Evolutionary conservation across 331 rosid species (phyloP).

Genomic region (Quercus phellos): DNA sequence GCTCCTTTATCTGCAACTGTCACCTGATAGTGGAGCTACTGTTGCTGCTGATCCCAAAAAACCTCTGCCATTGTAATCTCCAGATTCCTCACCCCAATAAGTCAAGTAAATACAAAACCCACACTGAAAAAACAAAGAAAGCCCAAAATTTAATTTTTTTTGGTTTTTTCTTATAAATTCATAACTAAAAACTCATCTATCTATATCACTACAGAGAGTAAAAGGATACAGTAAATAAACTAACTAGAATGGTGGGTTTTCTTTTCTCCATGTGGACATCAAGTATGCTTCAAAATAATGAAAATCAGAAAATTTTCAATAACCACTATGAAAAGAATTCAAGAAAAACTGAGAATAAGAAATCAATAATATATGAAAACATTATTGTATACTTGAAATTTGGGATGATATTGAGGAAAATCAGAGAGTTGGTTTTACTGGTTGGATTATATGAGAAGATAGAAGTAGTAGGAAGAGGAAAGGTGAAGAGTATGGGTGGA

Average conservation of each 20-base stretch:
- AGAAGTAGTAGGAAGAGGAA: slow-evolving; percentile 1
- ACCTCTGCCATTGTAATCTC: slow-evolving; percentile 40
- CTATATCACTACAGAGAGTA: slow-evolving; percentile 23
- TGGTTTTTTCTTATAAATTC: slow-evolving; percentile 20
- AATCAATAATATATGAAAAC: neutral
- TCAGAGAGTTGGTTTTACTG: slow-evolving; percentile 18
- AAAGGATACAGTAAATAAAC: slow-evolving; percentile 24
- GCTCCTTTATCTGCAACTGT: slow-evolving; percentile 2
- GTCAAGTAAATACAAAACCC: slow-evolving; percentile 21
- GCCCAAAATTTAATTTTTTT: slow-evolving; percentile 8
- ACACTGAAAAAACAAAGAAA: slow-evolving; percentile 16
- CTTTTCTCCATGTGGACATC: slow-evolving; percentile 10
- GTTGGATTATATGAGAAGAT: slow-evolving; percentile 27
- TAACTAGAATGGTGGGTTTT: slow-evolving; percentile 19
- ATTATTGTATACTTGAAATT: slow-evolving; percentile 11
- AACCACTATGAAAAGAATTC: slow-evolving; percentile 12
- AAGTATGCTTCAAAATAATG: slow-evolving; percentile 3
- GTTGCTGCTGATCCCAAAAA: slow-evolving; percentile 36
- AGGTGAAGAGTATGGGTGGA: neutral
- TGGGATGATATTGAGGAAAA: slow-evolving; percentile 28
- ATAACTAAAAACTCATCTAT: slow-evolving; percentile 9
- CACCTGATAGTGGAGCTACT: slow-evolving; percentile 25
- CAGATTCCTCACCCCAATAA: slow-evolving; percentile 41
- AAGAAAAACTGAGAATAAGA: slow-evolving; percentile 25
- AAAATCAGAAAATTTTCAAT: slow-evolving; percentile 16